phyloP scores from a whole-genome alignment of 2,329 filamentous ascomycete species.

The Beauveria scarabaeidicola region DNA sequence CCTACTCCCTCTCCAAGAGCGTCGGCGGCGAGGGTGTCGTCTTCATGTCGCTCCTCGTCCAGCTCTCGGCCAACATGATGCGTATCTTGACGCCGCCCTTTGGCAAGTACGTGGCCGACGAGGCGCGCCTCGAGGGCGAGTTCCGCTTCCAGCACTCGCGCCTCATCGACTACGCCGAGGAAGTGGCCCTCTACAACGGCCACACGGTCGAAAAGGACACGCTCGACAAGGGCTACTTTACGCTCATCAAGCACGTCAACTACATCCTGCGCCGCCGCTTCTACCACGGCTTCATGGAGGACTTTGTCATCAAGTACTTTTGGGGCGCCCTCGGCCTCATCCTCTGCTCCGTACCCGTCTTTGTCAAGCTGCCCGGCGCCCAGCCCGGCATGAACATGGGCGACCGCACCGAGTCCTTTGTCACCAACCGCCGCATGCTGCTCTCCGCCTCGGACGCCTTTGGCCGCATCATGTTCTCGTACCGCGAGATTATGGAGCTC shows the following conservation, averaged over 20 bases:
- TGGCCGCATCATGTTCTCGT: constrained; percentile 93
- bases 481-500: constrained; percentile 93
- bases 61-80: constrained; percentile 89
- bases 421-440: constrained; percentile 88
- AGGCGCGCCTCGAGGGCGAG: constrained; percentile 88
- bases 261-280: constrained; percentile 82
- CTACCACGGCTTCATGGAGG: constrained; percentile 99
- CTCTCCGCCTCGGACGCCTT: constrained; percentile 93
- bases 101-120: constrained; percentile 94
- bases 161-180: constrained; percentile 92
- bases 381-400: constrained; percentile 57
- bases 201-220: constrained; percentile 94
- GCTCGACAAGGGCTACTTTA: constrained; percentile 97
- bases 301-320: constrained; percentile 99
- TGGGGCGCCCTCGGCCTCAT: constrained; percentile 91
- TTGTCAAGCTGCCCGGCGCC: constrained; percentile 75
- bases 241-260: constrained; percentile 97
- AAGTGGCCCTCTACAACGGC: constrained; percentile 84
- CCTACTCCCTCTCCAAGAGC: constrained; percentile 82
- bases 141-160: constrained; percentile 93
- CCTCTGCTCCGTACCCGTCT: constrained; percentile 90
- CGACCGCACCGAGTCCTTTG: constrained; percentile 67
- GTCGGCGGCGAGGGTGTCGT: constrained; percentile 96
- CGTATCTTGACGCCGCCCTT: constrained; percentile 90
- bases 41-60: constrained; percentile 89